Evolutionary conservation across 305 asterid genomes (phyloP).

Genomic region (Euphrasia arctica): DNA sequence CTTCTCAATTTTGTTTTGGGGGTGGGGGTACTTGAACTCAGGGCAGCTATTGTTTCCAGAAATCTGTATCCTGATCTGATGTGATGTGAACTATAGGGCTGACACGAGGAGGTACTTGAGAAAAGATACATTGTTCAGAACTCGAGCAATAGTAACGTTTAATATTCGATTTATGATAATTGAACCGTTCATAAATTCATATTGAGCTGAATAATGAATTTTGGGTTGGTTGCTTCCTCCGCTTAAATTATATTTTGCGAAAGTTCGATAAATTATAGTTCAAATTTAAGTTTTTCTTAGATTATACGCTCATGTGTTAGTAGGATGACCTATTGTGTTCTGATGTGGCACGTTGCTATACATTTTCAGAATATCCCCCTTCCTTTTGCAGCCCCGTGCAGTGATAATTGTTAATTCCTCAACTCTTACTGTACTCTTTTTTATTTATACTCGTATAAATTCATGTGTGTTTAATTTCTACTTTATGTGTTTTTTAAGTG

Average conservation of each 20-base stretch:
- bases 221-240: not conserved
- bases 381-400: not conserved
- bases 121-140: not conserved
- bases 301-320: not conserved
- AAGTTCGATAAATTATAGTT: not conserved
- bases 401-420: constrained; percentile 8
- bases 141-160: constrained; percentile 4
- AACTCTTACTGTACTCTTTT: not conserved
- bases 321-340: not conserved
- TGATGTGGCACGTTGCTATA: constrained; percentile 1
- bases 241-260: not conserved
- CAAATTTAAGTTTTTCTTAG: not conserved
- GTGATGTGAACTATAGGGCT: constrained; percentile 5
- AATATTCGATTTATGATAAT: constrained; percentile 1
- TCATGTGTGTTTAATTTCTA: constrained; percentile 7
- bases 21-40: constrained; percentile 19
- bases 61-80: not conserved
- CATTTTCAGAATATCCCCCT: not conserved
- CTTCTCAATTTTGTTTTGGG: no score
- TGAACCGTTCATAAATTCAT: not conserved
- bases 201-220: not conserved
- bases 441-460: constrained; percentile 12
- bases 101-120: constrained; percentile 8
- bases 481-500: constrained; percentile 21
- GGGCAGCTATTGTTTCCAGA: constrained; percentile 9